Evolutionary conservation across 441 rosid genomes (phyloP), one percentile per base, ranked within the genome.

Genomic region (Hura crepitans): DNA sequence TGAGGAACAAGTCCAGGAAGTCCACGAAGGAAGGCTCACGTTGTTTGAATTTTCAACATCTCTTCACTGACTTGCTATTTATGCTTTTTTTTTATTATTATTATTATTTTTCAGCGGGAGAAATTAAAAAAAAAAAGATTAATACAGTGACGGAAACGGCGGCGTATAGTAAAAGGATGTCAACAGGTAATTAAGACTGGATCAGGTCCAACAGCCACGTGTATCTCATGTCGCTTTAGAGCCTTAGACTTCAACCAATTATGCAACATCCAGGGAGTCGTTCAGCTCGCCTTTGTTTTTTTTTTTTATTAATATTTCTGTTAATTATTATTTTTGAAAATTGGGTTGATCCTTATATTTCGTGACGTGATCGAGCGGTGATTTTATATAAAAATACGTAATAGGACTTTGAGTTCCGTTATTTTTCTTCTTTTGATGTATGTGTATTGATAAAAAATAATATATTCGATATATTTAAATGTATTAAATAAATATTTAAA

Each of bases 1-100:
- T 14, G 8, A 6, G 60, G 6, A 12, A 3, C 46, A 8, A 54
- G 49, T 25, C 15, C 56, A 22, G 50, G 20, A 46, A 47, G 66
- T 70, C 66, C 66, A 59, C 2, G 47, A 47, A 70, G 51, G 60
- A 39, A 62, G 5, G 61, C 74, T 20, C 67, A 17, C 68, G 62
- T 27, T 71, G 53, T 20, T 62, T 51, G 62, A 62, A 62, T 42
- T 35, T 37, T 25, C 61, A 10, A 2, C 17, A 25, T 54, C 67
- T n/a, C 45, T 9, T 18, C n/a, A 23, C 3, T 53, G 63, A 68
- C 54, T 68, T 28, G 1, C 13, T 55, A 11, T 55, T 25, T 27
- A 1, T 3, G 6, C 22, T 2, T 51, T 22, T 18, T 23, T 17
- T 6, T 22, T 0, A 42, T 42, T 35, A 37, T 12, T 9, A 9